Evolutionary conservation across 2,329 filamentous ascomycete genomes (phyloP).

Genomic region (Karstenula rhodostoma): DNA sequence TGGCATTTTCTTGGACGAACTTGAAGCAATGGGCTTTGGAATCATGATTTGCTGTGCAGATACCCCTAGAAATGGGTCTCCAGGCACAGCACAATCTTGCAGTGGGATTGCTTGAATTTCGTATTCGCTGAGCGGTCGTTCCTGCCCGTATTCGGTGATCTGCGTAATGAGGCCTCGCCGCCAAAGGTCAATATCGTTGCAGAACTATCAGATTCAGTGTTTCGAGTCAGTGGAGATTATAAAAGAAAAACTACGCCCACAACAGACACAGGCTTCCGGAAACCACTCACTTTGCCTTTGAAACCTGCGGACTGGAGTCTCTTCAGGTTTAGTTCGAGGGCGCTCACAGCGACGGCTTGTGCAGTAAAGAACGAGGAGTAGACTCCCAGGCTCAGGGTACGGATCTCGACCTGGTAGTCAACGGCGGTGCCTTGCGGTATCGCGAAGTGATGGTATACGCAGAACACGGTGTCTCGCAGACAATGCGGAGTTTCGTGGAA

Average conservation of each 20-base stretch:
- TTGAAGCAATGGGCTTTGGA: not conserved
- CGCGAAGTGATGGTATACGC: conserved; percentile 10
- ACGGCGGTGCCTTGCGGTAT: not conserved
- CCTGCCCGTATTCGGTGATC: not conserved
- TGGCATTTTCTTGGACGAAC: not conserved
- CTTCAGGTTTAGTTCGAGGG: not conserved
- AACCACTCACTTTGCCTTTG: conserved; percentile 1
- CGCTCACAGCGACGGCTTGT: conserved; percentile 5
- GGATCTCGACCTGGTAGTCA: not conserved
- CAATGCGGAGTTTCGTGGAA: not conserved
- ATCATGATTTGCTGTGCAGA: not conserved
- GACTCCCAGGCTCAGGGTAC: not conserved
- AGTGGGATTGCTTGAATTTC: conserved; percentile 2
- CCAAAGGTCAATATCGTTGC: conserved; percentile 3
- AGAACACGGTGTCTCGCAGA: not conserved
- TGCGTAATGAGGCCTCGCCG: conserved; percentile 7
- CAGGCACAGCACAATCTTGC: not conserved
- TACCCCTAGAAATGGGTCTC: not conserved
- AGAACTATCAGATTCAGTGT: not conserved
- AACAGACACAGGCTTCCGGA: not conserved
- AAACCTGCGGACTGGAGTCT: not conserved
- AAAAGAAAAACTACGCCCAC: not conserved
- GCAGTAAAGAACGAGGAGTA: conserved; percentile 6
- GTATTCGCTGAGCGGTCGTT: conserved; percentile 9
- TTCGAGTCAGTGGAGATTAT: not conserved